These are phyloP conservation scores for Umbelopsis sp. DNA, from an alignment of 192 early-diverging fungal species.

Conservation along the genomic window DNA sequence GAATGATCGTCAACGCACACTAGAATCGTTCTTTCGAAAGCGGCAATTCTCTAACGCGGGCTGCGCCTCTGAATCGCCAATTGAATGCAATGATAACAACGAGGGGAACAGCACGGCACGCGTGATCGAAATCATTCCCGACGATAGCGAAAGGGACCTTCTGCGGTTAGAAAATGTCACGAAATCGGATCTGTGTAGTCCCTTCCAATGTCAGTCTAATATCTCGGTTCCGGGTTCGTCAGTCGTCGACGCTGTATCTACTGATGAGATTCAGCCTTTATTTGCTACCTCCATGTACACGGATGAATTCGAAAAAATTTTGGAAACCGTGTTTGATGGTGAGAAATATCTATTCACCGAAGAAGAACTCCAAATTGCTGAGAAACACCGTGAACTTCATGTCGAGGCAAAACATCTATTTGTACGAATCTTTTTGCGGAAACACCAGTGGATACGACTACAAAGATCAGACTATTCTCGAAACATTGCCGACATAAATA, in stretches of 20 bases:
- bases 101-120: neutral
- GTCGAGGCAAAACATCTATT: slow-evolving; percentile 45
- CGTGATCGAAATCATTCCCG: neutral
- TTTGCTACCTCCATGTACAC: slow-evolving; percentile 44
- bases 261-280: neutral
- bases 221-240: neutral
- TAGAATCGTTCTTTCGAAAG: neutral
- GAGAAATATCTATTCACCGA: slow-evolving; percentile 44
- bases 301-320: slow-evolving; percentile 38
- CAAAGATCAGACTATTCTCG: slow-evolving; percentile 27
- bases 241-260: neutral
- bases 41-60: neutral
- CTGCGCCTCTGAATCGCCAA: neutral
- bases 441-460: slow-evolving; percentile 39
- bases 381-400: slow-evolving; percentile 33
- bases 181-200: too few relatives aligned
- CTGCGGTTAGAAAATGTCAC: too few relatives aligned
- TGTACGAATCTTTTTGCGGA: slow-evolving; percentile 43
- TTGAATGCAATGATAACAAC: neutral
- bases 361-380: slow-evolving; percentile 39
- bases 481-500: slow-evolving; percentile 9
- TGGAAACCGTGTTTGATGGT: slow-evolving; percentile 44
- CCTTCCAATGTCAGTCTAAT: neutral
- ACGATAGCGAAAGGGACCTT: neutral
- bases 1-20: neutral